Conservation (phyloP, 768 basidiomycete species). For the Auricularia sp. region DNA sequence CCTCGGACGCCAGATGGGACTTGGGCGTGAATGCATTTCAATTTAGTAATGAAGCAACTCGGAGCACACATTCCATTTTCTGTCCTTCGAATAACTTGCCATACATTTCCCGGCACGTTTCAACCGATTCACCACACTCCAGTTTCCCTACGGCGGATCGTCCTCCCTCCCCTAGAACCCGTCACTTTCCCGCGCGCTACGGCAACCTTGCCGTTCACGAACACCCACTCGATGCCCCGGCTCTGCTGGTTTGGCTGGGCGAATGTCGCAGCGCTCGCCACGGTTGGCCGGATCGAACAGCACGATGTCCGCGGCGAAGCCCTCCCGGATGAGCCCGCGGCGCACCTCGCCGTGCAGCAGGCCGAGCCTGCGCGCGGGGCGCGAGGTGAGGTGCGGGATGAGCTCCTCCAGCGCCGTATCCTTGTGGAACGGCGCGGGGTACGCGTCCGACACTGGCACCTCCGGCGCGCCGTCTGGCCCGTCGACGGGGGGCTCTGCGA, state of each 20-base stretch:
- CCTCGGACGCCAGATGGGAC: too few relatives aligned
- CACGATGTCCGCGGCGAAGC: constrained; percentile 21
- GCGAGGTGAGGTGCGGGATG: constrained; percentile 21
- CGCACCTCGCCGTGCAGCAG: constrained; percentile 10
- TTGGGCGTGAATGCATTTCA: too few relatives aligned
- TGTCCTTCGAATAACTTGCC: too few relatives aligned
- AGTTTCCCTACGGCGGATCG: too few relatives aligned
- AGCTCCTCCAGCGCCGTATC: constrained; percentile 13
- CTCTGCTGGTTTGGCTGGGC: constrained; percentile 15
- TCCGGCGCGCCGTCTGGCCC: constrained; percentile 1
- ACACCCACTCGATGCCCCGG: constrained; percentile 18
- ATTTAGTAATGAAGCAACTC: too few relatives aligned
- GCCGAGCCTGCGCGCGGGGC: constrained; percentile 19
- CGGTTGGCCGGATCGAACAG: constrained; percentile 18
- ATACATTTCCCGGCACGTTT: too few relatives aligned
- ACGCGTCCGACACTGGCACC: background rate
- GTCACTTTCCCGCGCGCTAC: constrained; percentile 17
- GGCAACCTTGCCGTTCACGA: constrained; percentile 21
- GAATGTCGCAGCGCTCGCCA: constrained; percentile 18
- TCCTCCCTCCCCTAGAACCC: constrained; percentile 5
- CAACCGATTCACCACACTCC: too few relatives aligned
- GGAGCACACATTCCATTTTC: too few relatives aligned
- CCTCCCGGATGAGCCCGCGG: constrained; percentile 16
- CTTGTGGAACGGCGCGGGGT: background rate
- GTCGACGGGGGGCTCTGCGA: background rate